phyloP scores from a whole-genome alignment of 2,329 filamentous ascomycete genomes.

The Talaromyces marneffei region DNA sequence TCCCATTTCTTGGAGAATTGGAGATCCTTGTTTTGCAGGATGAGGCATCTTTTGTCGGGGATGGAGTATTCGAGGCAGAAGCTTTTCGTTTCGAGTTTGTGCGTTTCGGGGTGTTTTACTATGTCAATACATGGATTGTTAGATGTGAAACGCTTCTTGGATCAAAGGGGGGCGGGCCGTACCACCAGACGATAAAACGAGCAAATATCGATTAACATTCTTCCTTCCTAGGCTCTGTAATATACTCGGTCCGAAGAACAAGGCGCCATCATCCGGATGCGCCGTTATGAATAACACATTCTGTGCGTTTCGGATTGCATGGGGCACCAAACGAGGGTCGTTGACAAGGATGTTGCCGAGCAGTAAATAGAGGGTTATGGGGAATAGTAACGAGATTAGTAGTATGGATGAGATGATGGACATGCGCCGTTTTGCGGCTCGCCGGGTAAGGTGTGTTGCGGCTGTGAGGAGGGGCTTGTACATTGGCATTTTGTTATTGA shows the following conservation, averaged over 20 bases:
- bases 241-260: constrained; percentile 26
- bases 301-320: constrained; percentile 28
- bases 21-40: constrained; percentile 31
- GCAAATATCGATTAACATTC: constrained; percentile 16
- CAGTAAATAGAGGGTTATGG: constrained; percentile 31
- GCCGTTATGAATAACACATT: constrained; percentile 38
- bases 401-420: constrained; percentile 1
- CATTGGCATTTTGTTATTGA: constrained; percentile 14
- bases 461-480: constrained; percentile 9
- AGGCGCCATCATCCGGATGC: constrained; percentile 24
- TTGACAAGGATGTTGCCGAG: constrained; percentile 34
- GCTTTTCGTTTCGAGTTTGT: constrained; percentile 19
- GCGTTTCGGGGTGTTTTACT: constrained; percentile 3
- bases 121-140: too few species aligned
- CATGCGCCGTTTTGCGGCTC: constrained; percentile 5
- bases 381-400: constrained; percentile 16
- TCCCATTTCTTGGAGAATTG: constrained; percentile 37
- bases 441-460: constrained; percentile 11
- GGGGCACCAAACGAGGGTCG: constrained; percentile 34
- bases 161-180: background rate
- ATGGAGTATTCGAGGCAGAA: constrained; percentile 21
- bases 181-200: constrained; percentile 19
- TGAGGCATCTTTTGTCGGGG: constrained; percentile 29
- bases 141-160: background rate
- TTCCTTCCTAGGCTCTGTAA: constrained; percentile 18